Base-by-base conservation (phyloP, 495 filamentous ascomycete species). In the Penicillium subrubescens region DNA sequence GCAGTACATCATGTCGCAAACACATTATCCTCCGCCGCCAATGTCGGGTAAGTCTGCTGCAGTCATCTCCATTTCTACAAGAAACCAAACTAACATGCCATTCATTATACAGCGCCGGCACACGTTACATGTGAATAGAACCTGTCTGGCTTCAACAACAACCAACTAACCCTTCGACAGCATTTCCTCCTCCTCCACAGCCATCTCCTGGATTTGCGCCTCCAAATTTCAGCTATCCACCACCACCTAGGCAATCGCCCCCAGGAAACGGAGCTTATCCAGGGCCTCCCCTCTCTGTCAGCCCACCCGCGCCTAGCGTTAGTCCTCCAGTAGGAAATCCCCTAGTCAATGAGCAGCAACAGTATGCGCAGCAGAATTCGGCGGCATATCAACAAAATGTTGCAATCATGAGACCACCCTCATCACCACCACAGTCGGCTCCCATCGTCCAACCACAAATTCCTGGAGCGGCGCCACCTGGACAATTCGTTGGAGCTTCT, bases 401-500 rank as follows among this genome's bases (percentile, higher is more conserved):
- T 8, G 48, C 48, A 1, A 25, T 14, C 5, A 43, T 43, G 17
- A 48, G 43, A 10, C 1, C 43, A 4, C 43, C 43, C 3, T 48
- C 43, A 8, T 23, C 8, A 23, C 6, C 43, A 48, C 29, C 64
- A 11, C 66, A 65, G 53, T 72, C 75, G 8, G 33, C 33, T 35
- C 33, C 33, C 11, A 35, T 35, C 2, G 33, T 35, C 2, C 33
- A 35, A 35, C 33, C 33, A 35, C 33, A 35, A 35, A 35, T 57
- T 4, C 35, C 61, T 0, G 86, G 85, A 3, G 81, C 86, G 15
- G 85, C 83, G 1, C 46, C 79, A 17, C 67, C 73, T 37, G 79
- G 73, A 1, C 82, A 89, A 31, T 91, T 93, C 60, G 65, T 77
- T 4, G 90, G 91, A 41, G 87, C 85, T 0, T 71, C 65, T 2